A percentile compares a stretch with the other conserved stretches of the same genome.
phyloP scores from a whole-genome alignment of 441 rosid species.

The Adansonia gregorii region DNA sequence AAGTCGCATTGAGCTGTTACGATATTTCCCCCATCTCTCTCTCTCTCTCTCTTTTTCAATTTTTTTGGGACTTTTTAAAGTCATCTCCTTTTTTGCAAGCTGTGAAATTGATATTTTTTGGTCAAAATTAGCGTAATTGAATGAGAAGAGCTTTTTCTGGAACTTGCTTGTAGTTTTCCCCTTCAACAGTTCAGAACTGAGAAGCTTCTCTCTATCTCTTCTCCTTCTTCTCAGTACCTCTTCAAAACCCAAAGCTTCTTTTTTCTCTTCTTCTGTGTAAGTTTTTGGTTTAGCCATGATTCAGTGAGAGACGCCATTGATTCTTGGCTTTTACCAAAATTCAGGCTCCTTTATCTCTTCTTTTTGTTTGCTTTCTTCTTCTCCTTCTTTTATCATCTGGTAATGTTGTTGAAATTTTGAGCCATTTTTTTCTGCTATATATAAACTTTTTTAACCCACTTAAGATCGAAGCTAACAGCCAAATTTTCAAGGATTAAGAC shows the following conservation, averaged over 20 bases:
- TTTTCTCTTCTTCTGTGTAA: not conserved
- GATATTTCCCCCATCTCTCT: slow-evolving; percentile 33
- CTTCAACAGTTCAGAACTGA: not conserved
- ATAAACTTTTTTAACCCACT: not conserved
- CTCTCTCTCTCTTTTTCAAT: not conserved
- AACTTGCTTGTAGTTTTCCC: not conserved
- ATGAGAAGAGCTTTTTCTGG: slow-evolving; percentile 27
- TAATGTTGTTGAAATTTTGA: slow-evolving; percentile 49
- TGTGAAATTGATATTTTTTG: slow-evolving; percentile 37
- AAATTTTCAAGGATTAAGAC: slow-evolving; percentile 1
- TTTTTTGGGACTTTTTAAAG: not conserved
- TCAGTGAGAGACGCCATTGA: slow-evolving; percentile 33
- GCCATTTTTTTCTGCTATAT: slow-evolving; percentile 15
- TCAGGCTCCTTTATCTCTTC: slow-evolving; percentile 43
- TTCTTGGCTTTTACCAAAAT: slow-evolving; percentile 25
- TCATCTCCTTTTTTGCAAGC: slow-evolving; percentile 41
- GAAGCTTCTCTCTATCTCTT: not conserved
- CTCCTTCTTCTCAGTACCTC: not conserved
- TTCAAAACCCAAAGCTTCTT: not conserved
- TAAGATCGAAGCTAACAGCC: not conserved
- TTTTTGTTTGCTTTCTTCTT: not conserved
- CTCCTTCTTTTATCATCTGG: slow-evolving; percentile 11
- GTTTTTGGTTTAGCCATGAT: slow-evolving; percentile 24
- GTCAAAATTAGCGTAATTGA: slow-evolving; percentile 25
- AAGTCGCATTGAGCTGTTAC: slow-evolving; percentile 77